Base-by-base conservation (phyloP, 768 basidiomycete species). In the Phaffia tasmanica region DNA sequence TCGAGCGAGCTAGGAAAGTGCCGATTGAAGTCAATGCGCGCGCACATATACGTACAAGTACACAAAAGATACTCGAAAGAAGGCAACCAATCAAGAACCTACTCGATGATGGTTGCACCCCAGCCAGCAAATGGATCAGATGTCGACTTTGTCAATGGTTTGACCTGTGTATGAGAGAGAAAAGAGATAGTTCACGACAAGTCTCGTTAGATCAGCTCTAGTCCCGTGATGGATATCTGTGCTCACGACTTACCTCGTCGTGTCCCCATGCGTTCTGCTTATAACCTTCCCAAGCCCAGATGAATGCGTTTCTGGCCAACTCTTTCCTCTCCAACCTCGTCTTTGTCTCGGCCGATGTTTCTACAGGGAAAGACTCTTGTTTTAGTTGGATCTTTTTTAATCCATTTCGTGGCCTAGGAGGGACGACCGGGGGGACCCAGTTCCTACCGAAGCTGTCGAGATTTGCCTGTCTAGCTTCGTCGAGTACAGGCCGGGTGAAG, bases 101-200 rank as follows among this genome's bases (percentile, higher is more conserved):
- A 63, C 64, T 74, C 73, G 65, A 75, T 70, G 46, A 74, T 61
- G 2, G 72, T 74, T 0, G 74, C 73, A 16, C 73, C 74, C 72
- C 73, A 75, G 9, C 71, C 74, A 57, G 72, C 72, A 69, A 72
- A 73, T 21, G 69, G 70, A 65, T 74, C 58, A 9, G 54, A 30
- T n/a, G 51, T 64, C 0, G 32, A 29, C 3, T 59, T 58, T 3
- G 67, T 59, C 16, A 72, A 55, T n/a, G 71, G 72, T 46, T 51
- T 66, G 46, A 75, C 59, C 47, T 75, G 72, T 60, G 56, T 35
- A 25, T 19, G 48, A 27, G 25, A n/a, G 46, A 3, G 29, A 7
- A n/a, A 32, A 2, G n/a, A 4, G 63, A 16, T 57, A 3, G 25
- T 3, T 14, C 7, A 16, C 63, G n/a, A 55, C 11, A 49, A 7